These are phyloP conservation scores for Cichorium intybus DNA, from an alignment of 140 eudicot species.

Conservation along the genomic window DNA sequence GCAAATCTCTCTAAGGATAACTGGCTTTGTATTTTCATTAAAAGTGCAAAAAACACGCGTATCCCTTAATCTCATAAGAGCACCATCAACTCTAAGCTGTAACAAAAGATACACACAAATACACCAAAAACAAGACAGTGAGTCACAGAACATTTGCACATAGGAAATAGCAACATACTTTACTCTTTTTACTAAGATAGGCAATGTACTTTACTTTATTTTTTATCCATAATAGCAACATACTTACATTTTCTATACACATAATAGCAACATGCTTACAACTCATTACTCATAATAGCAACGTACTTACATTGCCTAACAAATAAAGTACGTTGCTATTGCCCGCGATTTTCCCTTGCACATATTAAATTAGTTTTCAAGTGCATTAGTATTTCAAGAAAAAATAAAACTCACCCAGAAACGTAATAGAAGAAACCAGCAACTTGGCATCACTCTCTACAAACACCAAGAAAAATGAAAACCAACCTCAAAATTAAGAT, in stretches of 20 bases:
- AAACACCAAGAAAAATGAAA: slow-evolving; percentile 8
- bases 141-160: neutral
- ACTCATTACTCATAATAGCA: too few species aligned
- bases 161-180: too few species aligned
- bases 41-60: slow-evolving; percentile 82
- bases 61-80: slow-evolving; percentile 93
- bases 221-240: too few species aligned
- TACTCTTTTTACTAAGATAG: too few species aligned
- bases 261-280: too few species aligned
- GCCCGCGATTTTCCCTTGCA: too few species aligned
- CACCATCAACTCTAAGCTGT: slow-evolving; percentile 99
- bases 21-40: slow-evolving; percentile 30
- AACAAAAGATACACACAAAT: slow-evolving; percentile 6
- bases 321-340: too few species aligned
- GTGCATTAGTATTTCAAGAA: neutral
- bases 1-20: slow-evolving; percentile 56
- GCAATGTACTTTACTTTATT: too few species aligned
- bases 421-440: slow-evolving; percentile 96
- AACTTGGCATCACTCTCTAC: slow-evolving; percentile 96
- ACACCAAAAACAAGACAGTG: neutral
- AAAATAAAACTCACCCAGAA: slow-evolving; percentile 98
- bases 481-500: slow-evolving; percentile 8
- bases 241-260: too few species aligned
- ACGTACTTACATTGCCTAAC: too few species aligned
- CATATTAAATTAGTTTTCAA: slow-evolving; percentile 1